These are phyloP conservation scores for Suhomyces emberorum DNA, from an alignment of 805 yeast species.

Conservation along the genomic window DNA sequence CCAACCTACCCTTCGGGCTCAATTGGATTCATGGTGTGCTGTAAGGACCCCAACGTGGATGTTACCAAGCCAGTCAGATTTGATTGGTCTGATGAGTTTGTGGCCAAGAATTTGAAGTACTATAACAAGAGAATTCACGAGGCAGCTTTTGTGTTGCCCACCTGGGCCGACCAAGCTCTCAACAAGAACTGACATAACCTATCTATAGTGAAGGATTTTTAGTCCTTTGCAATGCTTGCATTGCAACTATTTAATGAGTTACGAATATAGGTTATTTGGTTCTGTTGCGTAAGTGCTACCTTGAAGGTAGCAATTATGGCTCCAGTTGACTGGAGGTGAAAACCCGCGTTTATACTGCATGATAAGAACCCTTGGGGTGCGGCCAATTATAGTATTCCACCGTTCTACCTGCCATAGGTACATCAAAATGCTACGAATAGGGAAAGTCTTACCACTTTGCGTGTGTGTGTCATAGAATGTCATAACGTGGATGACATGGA, in stretches of 20 bases:
- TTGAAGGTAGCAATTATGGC: no score
- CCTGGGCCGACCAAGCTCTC: conserved; percentile 65
- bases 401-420: no score
- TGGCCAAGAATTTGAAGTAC: conserved; percentile 66
- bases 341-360: no score
- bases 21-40: conserved; percentile 96
- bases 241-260: conserved; percentile 1
- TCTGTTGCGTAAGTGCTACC: no score
- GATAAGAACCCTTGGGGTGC: no score
- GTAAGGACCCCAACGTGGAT: conserved; percentile 64
- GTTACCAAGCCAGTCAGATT: conserved; percentile 68
- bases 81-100: conserved; percentile 57
- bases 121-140: conserved; percentile 81
- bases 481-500: no score
- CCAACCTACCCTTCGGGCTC: conserved; percentile 98
- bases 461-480: no score
- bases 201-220: neutral
- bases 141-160: conserved; percentile 90
- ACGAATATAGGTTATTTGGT: neutral
- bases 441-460: no score
- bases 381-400: no score
- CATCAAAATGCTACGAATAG: no score
- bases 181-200: conserved; percentile 19
- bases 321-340: no score
- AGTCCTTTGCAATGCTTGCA: no score